Base-by-base conservation (phyloP, 371 early-diverging fungal genomes). In the Rhizopus stolonifer region DNA sequence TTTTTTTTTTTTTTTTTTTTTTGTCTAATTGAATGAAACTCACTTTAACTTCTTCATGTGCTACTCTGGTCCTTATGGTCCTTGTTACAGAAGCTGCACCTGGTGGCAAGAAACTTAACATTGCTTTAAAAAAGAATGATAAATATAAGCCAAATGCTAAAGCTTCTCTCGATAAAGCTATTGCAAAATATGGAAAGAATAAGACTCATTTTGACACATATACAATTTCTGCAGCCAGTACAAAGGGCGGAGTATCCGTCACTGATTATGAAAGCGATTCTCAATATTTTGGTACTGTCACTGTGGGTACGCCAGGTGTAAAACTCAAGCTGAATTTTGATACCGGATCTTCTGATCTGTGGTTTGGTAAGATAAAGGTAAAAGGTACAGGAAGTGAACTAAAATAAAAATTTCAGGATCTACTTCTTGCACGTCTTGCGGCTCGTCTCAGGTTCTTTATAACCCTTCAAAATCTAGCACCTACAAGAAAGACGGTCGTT, bases 281-380 rank as follows among this genome's bases (percentile, higher is more conserved):
- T 17, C 56, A 80, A 61, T 85, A 85, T 67, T 82, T 80, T 43
- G 86, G 83, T 42, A 57, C 42, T 8, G 63, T 85, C 33, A 29
- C 61, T 6, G 56, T 89, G 13, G 90, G 90, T 11, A 83, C 88
- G n/a, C 89, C 90, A 10, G 66, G 77, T 2, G 81, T 87, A 56
- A 56, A 26, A 14, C 69, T 89, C 64, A 72, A 77, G 54, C 74
- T 90, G 11, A 70, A 86, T 29, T 84, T 90, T 52, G 90, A 89
- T 57, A 89, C 89, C 6, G 87, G 88, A 0, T 88, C 89, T 3
- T 70, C 82, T 40, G 77, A 86, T 46, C 60, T 86, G 46, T 88
- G 88, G 88, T 52, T 85, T 50, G 60, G 65, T 56, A 64, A 60
- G 44, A 32, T 29, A 7, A 10, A 29, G 31, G 10, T 7, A 10